Percentiles rank a stretch among this genome's conserved stretches.
Conservation (phyloP, 768 basidiomycete species). For the Macrolepiota albuminosa region DNA sequence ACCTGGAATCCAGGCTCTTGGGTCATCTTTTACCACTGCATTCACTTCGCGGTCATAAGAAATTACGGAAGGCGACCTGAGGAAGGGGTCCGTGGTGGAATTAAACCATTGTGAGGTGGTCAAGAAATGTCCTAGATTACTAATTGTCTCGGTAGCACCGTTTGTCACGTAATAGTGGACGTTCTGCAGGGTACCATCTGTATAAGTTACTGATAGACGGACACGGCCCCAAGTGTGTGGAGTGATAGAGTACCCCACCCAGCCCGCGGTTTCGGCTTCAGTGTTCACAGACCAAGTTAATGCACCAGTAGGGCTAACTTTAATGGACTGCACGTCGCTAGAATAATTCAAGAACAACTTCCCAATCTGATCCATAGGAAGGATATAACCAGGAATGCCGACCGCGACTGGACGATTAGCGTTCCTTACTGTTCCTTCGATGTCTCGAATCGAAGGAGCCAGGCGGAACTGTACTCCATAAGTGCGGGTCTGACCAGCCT, state of each 20-base stretch:
- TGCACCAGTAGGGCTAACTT: slow-evolving; percentile 41
- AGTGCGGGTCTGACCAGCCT: slow-evolving; percentile 43
- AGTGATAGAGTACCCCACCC: slow-evolving; percentile 46
- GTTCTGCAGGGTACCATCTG: slow-evolving; percentile 48
- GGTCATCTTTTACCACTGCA: slow-evolving; percentile 44
- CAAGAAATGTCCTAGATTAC: slow-evolving; percentile 50
- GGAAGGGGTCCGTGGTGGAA: slow-evolving; percentile 45
- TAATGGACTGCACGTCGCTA: slow-evolving; percentile 35
- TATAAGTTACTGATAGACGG: slow-evolving; percentile 45
- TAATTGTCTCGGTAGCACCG: slow-evolving; percentile 36
- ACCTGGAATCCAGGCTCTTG: slow-evolving; percentile 56
- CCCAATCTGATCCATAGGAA: slow-evolving; percentile 42
- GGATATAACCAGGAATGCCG: slow-evolving; percentile 49
- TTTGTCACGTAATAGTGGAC: slow-evolving; percentile 49
- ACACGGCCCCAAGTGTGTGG: slow-evolving; percentile 41
- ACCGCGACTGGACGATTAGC: slow-evolving; percentile 44
- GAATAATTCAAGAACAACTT: slow-evolving; percentile 48
- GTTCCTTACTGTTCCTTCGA: slow-evolving; percentile 39
- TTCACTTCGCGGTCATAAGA: slow-evolving; percentile 50
- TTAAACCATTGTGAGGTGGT: slow-evolving; percentile 53
- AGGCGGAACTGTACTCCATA: slow-evolving; percentile 50
- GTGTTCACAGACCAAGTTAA: slow-evolving; percentile 39
- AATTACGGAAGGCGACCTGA: slow-evolving; percentile 47
- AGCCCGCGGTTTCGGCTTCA: slow-evolving; percentile 35
- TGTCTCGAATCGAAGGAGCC: slow-evolving; percentile 44